Evolutionary conservation across 306 rosid genomes (phyloP).

Genomic region (Lablab purpureus): DNA sequence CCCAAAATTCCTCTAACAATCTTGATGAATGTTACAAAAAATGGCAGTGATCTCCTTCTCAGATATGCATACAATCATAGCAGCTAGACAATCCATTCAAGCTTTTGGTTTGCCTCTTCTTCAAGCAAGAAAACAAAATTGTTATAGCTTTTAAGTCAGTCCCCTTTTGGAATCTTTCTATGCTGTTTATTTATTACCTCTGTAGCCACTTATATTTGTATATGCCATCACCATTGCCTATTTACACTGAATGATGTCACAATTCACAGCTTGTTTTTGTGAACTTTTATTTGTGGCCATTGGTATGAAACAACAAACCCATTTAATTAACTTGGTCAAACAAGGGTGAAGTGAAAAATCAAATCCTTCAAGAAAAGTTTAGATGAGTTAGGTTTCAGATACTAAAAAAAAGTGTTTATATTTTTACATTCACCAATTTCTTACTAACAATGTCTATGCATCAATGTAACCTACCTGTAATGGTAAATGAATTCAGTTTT

Average conservation of each 20-base stretch:
- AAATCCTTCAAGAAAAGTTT: not conserved
- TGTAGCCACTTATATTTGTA: conserved; percentile 2
- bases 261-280: conserved; percentile 22
- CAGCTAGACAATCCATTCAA: conserved; percentile 59
- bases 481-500: not conserved
- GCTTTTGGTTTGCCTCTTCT: conserved; percentile 49
- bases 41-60: conserved; percentile 64
- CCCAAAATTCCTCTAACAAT: conserved; percentile 14
- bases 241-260: not conserved
- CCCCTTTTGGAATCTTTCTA: conserved; percentile 50
- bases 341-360: not conserved
- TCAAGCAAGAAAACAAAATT: conserved; percentile 53
- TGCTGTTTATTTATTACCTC: conserved; percentile 6
- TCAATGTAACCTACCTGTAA: no score
- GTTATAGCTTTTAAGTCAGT: conserved; percentile 38
- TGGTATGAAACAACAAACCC: conserved; percentile 38
- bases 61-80: conserved; percentile 54
- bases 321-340: not conserved
- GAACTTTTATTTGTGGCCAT: conserved; percentile 44
- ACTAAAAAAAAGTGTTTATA: no score
- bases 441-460: no score
- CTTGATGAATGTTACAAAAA: conserved; percentile 11
- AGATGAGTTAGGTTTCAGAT: no score
- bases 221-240: conserved; percentile 13
- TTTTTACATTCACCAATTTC: no score